phyloP scores from a whole-genome alignment of 495 filamentous ascomycete genomes.

The Aspergillus cavernicola region DNA sequence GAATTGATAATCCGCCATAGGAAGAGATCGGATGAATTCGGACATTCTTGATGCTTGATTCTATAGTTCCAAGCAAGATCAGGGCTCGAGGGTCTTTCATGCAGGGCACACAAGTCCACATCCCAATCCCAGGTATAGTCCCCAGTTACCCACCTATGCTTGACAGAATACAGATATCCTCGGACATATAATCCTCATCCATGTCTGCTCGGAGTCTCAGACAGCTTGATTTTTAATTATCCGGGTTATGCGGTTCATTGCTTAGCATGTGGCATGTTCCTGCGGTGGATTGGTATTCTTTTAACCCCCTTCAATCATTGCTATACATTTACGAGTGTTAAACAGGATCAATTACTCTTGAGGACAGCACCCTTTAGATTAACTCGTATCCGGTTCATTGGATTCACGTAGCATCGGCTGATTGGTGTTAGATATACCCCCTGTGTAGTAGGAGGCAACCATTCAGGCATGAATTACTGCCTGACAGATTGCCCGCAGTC shows the following conservation, averaged over 20 bases:
- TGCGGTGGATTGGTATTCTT: no score
- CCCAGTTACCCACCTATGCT: not conserved
- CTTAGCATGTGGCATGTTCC: slow-evolving; percentile 1
- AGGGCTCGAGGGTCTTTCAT: slow-evolving; percentile 1
- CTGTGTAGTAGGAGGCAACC: not conserved
- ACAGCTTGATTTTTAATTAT: not conserved
- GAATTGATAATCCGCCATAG: no score
- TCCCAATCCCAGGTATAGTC: not conserved
- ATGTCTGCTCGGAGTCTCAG: not conserved
- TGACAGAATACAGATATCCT: no score
- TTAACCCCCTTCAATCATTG: no score
- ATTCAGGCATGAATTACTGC: not conserved
- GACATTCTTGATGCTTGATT: not conserved
- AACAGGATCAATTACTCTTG: no score
- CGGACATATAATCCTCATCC: no score
- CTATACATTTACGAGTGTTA: no score
- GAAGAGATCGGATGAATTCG: not conserved
- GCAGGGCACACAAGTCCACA: not conserved
- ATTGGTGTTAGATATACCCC: not conserved
- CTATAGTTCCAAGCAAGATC: not conserved
- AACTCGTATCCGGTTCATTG: no score
- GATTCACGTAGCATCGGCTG: not conserved
- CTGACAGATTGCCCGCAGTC: not conserved
- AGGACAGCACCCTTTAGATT: no score
- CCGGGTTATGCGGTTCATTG: not conserved